Evolutionary conservation across 805 yeast genomes (phyloP).

Genomic region (Naumovozyma baii): DNA sequence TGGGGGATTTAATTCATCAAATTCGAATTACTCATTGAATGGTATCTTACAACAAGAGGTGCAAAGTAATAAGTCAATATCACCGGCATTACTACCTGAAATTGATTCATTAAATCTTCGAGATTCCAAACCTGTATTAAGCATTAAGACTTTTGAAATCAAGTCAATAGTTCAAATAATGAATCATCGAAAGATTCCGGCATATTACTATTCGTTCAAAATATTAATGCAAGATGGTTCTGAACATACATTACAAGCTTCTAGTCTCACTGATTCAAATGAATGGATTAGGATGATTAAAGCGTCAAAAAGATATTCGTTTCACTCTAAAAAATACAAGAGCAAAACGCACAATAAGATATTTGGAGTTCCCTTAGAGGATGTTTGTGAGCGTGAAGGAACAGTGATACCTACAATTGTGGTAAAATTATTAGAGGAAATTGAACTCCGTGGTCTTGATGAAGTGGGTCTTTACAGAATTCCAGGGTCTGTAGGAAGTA

Average conservation of each 20-base stretch:
- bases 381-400: slow-evolving; percentile 65
- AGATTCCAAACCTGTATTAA: slow-evolving; percentile 39
- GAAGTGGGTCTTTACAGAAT: slow-evolving; percentile 85
- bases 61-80: slow-evolving; percentile 27
- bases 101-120: slow-evolving; percentile 34
- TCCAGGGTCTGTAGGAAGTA: slow-evolving; percentile 53
- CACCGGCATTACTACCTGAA: slow-evolving; percentile 52
- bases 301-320: slow-evolving; percentile 34
- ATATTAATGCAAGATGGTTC: slow-evolving; percentile 38
- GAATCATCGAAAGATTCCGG: slow-evolving; percentile 26
- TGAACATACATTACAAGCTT: slow-evolving; percentile 60
- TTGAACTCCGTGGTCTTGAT: slow-evolving; percentile 79
- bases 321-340: slow-evolving; percentile 33
- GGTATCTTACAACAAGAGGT: slow-evolving; percentile 29
- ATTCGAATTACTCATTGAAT: slow-evolving; percentile 22
- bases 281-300: slow-evolving; percentile 57
- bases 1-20: slow-evolving; percentile 30
- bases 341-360: slow-evolving; percentile 42
- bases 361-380: slow-evolving; percentile 79
- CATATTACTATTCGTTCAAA: slow-evolving; percentile 29
- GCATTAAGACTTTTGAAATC: slow-evolving; percentile 37
- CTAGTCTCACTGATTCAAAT: slow-evolving; percentile 48
- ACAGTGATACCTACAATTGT: slow-evolving; percentile 56
- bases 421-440: slow-evolving; percentile 55
- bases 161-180: slow-evolving; percentile 31